phyloP scores from a whole-genome alignment of 2,329 filamentous ascomycete genomes.

The Talaromyces albobiverticillius region DNA sequence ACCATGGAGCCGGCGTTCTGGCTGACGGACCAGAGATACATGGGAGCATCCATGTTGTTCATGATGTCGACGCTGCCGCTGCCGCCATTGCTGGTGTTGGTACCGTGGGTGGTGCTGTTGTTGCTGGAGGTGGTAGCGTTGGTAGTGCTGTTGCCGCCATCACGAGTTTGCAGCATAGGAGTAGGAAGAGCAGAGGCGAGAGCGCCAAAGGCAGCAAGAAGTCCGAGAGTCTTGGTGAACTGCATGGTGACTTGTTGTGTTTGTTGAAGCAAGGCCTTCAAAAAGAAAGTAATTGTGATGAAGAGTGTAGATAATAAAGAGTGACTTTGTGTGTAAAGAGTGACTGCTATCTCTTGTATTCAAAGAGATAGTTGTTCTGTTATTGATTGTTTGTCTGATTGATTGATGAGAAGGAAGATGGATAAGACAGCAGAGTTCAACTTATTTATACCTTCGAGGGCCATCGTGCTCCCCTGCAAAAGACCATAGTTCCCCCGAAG shows the following conservation, averaged over 20 bases:
- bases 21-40: conserved; percentile 43
- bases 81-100: conserved; percentile 21
- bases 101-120: conserved; percentile 25
- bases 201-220: conserved; percentile 9
- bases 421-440: background rate
- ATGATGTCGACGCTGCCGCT: conserved; percentile 32
- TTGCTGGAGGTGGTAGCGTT: conserved; percentile 19
- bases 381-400: conserved; percentile 12
- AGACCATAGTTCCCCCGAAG: conserved; percentile 9
- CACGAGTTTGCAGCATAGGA: conserved; percentile 3
- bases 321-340: too few species aligned
- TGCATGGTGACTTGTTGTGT: conserved; percentile 11
- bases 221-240: conserved; percentile 12
- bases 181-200: conserved; percentile 13
- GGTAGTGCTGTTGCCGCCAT: conserved; percentile 18
- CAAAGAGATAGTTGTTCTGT: conserved; percentile 6
- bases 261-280: background rate
- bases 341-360: conserved; percentile 3
- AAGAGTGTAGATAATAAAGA: background rate
- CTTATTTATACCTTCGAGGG: conserved; percentile 6
- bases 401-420: conserved; percentile 3
- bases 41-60: conserved; percentile 35
- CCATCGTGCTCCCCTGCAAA: conserved; percentile 2
- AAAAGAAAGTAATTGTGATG: conserved; percentile 1
- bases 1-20: conserved; percentile 32